Percentiles rank a stretch among this genome's conserved stretches.
Conservation (phyloP, 441 rosid genomes). For the Croton laevigatus region DNA sequence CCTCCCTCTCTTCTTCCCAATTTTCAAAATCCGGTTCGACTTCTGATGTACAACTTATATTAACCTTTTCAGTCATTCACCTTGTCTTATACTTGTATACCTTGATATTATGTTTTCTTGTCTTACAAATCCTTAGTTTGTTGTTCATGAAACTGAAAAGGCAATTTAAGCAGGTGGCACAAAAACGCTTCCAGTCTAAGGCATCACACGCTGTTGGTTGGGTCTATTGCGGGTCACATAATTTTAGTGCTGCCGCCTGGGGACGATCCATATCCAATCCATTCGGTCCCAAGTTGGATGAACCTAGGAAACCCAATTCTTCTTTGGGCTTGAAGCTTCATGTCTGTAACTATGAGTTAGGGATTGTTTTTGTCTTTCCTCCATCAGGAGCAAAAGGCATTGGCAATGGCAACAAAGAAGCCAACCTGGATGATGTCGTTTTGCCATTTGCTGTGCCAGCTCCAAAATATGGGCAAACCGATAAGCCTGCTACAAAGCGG, state of each 20-base stretch:
- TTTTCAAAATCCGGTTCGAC: too few species aligned
- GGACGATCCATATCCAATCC: constrained; percentile 57
- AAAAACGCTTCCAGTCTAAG: constrained; percentile 60
- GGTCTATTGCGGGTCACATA: constrained; percentile 94
- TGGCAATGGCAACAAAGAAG: constrained; percentile 15
- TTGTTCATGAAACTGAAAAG: constrained; percentile 6
- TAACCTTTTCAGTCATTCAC: background rate
- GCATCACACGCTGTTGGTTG: constrained; percentile 62
- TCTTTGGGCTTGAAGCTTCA: constrained; percentile 44
- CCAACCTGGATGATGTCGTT: constrained; percentile 52
- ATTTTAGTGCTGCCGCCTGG: constrained; percentile 95
- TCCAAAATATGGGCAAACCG: constrained; percentile 62
- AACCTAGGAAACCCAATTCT: constrained; percentile 25
- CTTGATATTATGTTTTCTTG: background rate
- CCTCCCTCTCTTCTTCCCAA: background rate
- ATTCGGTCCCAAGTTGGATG: constrained; percentile 32
- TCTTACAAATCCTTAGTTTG: background rate
- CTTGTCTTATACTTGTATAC: background rate
- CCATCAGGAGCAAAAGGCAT: constrained; percentile 38
- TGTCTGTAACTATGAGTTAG: constrained; percentile 83
- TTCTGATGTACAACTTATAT: background rate
- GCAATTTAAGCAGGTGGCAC: constrained; percentile 54
- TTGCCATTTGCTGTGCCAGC: constrained; percentile 80
- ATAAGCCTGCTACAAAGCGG: constrained; percentile 72
- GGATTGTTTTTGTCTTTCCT: constrained; percentile 75